phyloP scores from a whole-genome alignment of 208 protist species.

The Trypanosoma lewisi region DNA sequence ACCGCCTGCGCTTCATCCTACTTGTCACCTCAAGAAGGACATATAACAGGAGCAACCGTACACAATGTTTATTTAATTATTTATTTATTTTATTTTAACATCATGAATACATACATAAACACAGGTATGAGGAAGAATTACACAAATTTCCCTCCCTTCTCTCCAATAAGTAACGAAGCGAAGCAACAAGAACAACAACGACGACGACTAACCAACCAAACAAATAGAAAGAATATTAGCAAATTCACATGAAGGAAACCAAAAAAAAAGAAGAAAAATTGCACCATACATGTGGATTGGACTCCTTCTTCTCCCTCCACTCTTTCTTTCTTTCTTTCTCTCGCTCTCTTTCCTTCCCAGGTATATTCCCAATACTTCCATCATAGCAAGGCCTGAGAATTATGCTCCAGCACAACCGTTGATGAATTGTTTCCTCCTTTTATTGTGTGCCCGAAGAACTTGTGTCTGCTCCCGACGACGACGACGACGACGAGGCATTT shows the following conservation, averaged over 20 bases:
- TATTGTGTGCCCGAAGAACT: background rate
- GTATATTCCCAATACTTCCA: too few relatives aligned
- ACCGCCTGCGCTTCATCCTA: background rate
- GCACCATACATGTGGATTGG: too few relatives aligned
- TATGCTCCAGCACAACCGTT: too few relatives aligned
- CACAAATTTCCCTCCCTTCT: too few relatives aligned
- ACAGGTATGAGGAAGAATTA: too few relatives aligned
- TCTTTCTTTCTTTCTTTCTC: background rate
- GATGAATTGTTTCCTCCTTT: too few relatives aligned
- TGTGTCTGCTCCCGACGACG: background rate
- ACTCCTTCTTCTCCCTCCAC: background rate
- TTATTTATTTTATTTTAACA: too few relatives aligned
- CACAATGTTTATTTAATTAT: too few relatives aligned
- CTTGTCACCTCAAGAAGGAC: too few relatives aligned
- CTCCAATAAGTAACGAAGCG: slow-evolving; percentile 7
- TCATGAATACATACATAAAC: background rate
- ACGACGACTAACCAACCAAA: background rate
- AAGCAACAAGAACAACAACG: background rate
- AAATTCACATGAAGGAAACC: background rate
- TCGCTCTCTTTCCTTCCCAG: too few relatives aligned
- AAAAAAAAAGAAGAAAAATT: background rate
- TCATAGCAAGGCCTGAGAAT: too few relatives aligned
- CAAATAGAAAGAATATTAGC: background rate
- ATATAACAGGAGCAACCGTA: too few relatives aligned
- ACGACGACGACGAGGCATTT: background rate